phyloP scores from a whole-genome alignment of 129 eudicot genomes.

The Daucus carota region DNA sequence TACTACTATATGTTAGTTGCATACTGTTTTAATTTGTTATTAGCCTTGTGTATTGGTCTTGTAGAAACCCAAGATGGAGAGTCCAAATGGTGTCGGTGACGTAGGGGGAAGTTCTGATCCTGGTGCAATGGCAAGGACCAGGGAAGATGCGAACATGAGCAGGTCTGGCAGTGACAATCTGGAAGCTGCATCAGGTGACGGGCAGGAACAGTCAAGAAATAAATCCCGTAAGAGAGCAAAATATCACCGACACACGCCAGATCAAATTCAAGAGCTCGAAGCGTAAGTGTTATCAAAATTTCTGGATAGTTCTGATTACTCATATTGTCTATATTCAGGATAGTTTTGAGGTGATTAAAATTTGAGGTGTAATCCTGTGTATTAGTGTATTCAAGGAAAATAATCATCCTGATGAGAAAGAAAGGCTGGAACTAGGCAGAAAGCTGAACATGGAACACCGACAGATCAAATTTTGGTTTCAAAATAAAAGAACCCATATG shows the following conservation, averaged over 20 bases:
- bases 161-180: conserved; percentile 60
- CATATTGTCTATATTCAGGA: not conserved
- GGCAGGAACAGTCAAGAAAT: conserved; percentile 32
- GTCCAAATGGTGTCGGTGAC: conserved; percentile 45
- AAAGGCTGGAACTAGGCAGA: conserved; percentile 58
- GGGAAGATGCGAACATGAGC: conserved; percentile 55
- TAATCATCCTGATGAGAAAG: conserved; percentile 78
- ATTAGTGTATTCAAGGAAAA: conserved; percentile 57
- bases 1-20: not conserved
- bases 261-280: conserved; percentile 86
- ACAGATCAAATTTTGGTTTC: conserved; percentile 89
- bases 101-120: conserved; percentile 39
- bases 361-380: not conserved
- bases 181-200: conserved; percentile 61
- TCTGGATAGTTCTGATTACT: not conserved
- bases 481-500: conserved; percentile 77
- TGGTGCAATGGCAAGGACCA: conserved; percentile 30
- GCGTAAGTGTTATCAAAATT: conserved; percentile 25
- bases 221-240: conserved; percentile 38
- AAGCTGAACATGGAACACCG: conserved; percentile 55
- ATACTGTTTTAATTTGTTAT: not conserved
- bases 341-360: not conserved
- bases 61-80: conserved; percentile 63
- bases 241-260: conserved; percentile 57
- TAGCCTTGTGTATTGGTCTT: not conserved